Conservation (phyloP, 768 basidiomycete species). For the Termitomyces sp. region DNA sequence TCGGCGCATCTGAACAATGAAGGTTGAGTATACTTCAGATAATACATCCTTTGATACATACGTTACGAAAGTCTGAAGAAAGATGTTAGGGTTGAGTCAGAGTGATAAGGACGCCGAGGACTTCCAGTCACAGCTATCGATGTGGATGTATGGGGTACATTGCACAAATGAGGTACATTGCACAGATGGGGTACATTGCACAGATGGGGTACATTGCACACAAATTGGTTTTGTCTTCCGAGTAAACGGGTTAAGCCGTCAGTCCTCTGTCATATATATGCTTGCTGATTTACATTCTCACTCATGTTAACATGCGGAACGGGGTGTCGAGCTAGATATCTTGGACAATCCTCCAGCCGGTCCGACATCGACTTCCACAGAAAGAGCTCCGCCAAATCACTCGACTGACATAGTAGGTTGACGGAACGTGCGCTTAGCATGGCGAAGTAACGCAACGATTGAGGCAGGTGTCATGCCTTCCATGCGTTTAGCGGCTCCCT, state of each 20-base stretch:
- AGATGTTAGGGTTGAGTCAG: neutral
- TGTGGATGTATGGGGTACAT: too few relatives aligned
- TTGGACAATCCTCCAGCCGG: too few relatives aligned
- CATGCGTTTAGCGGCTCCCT: slow-evolving; percentile 93
- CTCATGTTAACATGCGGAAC: neutral
- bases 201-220: too few relatives aligned
- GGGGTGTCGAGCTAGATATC: neutral
- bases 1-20: slow-evolving; percentile 14
- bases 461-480: slow-evolving; percentile 89
- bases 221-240: too few relatives aligned
- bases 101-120: slow-evolving; percentile 11
- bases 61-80: slow-evolving; percentile 79
- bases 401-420: neutral
- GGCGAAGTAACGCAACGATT: slow-evolving; percentile 60
- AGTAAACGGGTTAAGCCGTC: too few relatives aligned
- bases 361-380: too few relatives aligned
- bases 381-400: neutral
- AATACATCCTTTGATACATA: slow-evolving; percentile 24
- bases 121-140: slow-evolving; percentile 75
- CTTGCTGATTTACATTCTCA: neutral
- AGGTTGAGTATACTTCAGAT: neutral
- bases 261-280: neutral
- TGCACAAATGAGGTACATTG: too few relatives aligned
- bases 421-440: slow-evolving; percentile 44
- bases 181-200: too few relatives aligned